These are phyloP conservation scores for Syzygium aqueum DNA, from an alignment of 345 rosid species.

Conservation along the genomic window DNA sequence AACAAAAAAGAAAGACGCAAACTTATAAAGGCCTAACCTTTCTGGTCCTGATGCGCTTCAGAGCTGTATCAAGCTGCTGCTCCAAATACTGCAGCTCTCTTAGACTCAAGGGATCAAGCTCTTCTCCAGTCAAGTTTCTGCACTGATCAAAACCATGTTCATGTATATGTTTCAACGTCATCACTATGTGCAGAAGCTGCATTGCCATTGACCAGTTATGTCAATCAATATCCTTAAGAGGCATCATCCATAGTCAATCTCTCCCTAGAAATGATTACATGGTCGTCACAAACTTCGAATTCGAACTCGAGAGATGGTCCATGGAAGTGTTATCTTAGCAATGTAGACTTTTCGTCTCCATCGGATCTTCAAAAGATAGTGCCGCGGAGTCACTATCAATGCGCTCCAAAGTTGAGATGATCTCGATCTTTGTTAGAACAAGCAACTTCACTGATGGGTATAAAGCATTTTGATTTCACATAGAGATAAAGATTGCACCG, in stretches of 20 bases:
- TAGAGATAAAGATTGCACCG: neutral
- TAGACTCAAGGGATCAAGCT: constrained; percentile 44
- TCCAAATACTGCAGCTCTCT: constrained; percentile 75
- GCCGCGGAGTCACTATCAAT: neutral
- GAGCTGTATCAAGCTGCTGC: constrained; percentile 71
- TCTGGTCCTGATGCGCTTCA: constrained; percentile 63
- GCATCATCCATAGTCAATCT: neutral
- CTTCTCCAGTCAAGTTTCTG: constrained; percentile 65
- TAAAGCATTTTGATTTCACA: neutral
- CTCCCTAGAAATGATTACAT: neutral
- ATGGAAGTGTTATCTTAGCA: neutral
- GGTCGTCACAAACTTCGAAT: neutral
- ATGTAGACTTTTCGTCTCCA: neutral
- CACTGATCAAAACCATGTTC: neutral
- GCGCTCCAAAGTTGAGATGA: neutral
- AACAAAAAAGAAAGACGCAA: neutral
- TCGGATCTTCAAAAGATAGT: neutral
- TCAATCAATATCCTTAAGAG: neutral
- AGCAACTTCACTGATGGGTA: neutral
- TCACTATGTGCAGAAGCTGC: neutral
- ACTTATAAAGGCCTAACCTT: constrained; percentile 30
- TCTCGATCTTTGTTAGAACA: neutral
- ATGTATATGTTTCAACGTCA: neutral
- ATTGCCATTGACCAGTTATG: neutral
- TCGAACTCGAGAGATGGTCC: neutral